These are phyloP conservation scores for Termitomyces sp. DNA, from an alignment of 768 basidiomycete species.

Conservation along the genomic window DNA sequence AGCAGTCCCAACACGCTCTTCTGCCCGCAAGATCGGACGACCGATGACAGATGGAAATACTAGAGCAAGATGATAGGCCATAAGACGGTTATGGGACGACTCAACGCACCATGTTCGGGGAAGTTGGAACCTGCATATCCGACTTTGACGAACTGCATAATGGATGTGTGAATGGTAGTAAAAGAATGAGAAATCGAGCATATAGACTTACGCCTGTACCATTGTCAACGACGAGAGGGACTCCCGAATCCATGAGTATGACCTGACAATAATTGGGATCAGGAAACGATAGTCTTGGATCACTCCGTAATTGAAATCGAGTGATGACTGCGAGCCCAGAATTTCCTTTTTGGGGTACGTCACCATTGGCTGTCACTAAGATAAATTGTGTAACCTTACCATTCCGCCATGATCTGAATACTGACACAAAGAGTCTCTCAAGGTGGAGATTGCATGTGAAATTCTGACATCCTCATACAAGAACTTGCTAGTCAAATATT, in stretches of 20 bases:
- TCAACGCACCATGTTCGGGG: conserved; percentile 74
- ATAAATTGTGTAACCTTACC: conserved; percentile 13
- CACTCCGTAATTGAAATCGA: not conserved
- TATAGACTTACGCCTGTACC: conserved; percentile 70
- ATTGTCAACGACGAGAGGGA: conserved; percentile 78
- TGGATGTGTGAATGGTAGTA: conserved; percentile 7
- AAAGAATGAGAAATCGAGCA: not conserved
- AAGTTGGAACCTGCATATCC: conserved; percentile 93
- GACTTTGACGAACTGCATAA: conserved; percentile 77
- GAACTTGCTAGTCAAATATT: conserved; percentile 33
- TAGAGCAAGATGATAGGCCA: conserved; percentile 19
- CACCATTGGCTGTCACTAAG: not conserved
- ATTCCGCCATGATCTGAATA: conserved; percentile 21
- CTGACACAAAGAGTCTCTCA: conserved; percentile 26
- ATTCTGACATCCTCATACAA: conserved; percentile 53
- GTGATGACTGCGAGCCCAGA: not conserved
- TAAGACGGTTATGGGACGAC: not conserved
- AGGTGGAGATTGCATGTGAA: conserved; percentile 20
- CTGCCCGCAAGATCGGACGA: conserved; percentile 93
- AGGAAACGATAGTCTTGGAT: not conserved
- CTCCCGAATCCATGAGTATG: conserved; percentile 34
- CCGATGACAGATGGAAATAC: conserved; percentile 97
- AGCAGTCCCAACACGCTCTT: conserved; percentile 84
- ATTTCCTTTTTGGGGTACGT: not conserved
- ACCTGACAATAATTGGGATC: not conserved